These are phyloP conservation scores for Nicotiana otophora DNA, from an alignment of 257 asterid genomes.

Conservation along the genomic window DNA sequence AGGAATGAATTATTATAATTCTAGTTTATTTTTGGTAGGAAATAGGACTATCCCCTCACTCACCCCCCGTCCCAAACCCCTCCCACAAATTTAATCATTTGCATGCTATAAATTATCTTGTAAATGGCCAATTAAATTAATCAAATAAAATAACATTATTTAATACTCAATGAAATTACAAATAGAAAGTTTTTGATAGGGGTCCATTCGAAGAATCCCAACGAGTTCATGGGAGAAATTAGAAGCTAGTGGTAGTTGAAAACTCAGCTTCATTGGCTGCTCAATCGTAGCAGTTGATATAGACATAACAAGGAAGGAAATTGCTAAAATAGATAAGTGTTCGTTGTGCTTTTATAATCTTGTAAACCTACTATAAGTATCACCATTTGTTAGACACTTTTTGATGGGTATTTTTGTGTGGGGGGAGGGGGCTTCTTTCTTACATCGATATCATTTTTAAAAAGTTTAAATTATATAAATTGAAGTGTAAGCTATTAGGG, in stretches of 20 bases:
- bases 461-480: not conserved
- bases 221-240: not conserved
- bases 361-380: not conserved
- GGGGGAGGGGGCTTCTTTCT: too few species aligned
- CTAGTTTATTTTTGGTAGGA: not conserved
- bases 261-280: not conserved
- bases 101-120: not conserved
- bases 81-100: not conserved
- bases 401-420: not conserved
- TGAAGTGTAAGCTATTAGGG: not conserved
- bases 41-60: not conserved
- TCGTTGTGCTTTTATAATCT: not conserved
- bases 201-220: not conserved
- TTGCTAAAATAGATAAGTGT: not conserved
- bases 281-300: constrained; percentile 1
- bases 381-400: not conserved
- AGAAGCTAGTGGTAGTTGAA: not conserved
- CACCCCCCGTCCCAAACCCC: too few species aligned
- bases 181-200: not conserved
- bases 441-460: not conserved
- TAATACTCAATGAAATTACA: not conserved
- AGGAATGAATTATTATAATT: not conserved
- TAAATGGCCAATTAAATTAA: too few species aligned
- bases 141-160: not conserved
- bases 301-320: not conserved